A percentile compares a stretch with the other conserved stretches of the same genome.
These are phyloP conservation scores for Ilyonectria sp. DNA, from an alignment of 2,329 filamentous ascomycete species.

Conservation along the genomic window DNA sequence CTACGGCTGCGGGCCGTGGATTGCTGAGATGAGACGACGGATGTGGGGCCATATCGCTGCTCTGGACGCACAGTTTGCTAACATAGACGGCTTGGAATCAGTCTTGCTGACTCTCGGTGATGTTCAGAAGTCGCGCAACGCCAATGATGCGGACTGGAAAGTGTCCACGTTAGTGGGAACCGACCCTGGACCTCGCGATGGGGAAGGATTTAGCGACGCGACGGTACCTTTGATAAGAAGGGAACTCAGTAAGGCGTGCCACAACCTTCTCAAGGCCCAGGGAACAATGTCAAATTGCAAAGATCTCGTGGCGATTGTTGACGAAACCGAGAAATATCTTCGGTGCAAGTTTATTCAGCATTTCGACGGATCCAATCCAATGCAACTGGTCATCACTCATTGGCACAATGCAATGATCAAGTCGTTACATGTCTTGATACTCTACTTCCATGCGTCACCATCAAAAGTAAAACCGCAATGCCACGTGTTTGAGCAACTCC, in stretches of 20 bases:
- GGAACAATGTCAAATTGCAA: conserved; percentile 26
- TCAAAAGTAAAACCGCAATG: conserved; percentile 26
- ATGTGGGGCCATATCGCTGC: conserved; percentile 35
- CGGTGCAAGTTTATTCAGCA: conserved; percentile 29
- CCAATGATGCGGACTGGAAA: conserved; percentile 27
- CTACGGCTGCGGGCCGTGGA: conserved; percentile 37
- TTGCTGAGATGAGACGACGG: conserved; percentile 30
- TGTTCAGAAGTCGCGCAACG: conserved; percentile 31
- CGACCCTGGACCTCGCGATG: conserved; percentile 27
- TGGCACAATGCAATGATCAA: conserved; percentile 33
- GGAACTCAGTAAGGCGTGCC: conserved; percentile 28
- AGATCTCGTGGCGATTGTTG: conserved; percentile 27
- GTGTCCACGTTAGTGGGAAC: conserved; percentile 10
- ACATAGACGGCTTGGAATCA: conserved; percentile 29
- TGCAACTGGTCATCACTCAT: conserved; percentile 28
- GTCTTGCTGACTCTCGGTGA: conserved; percentile 25
- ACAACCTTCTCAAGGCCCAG: conserved; percentile 24
- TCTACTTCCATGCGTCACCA: conserved; percentile 29
- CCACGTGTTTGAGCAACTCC: conserved; percentile 31
- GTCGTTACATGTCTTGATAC: conserved; percentile 27
- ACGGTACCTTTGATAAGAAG: conserved; percentile 28
- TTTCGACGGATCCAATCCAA: conserved; percentile 31
- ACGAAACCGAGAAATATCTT: conserved; percentile 26
- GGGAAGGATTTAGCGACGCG: conserved; percentile 32
- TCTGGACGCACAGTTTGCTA: conserved; percentile 29